These are phyloP conservation scores for Rhododendron kiyosumense DNA, from an alignment of 148 eudicot species.

Conservation along the genomic window DNA sequence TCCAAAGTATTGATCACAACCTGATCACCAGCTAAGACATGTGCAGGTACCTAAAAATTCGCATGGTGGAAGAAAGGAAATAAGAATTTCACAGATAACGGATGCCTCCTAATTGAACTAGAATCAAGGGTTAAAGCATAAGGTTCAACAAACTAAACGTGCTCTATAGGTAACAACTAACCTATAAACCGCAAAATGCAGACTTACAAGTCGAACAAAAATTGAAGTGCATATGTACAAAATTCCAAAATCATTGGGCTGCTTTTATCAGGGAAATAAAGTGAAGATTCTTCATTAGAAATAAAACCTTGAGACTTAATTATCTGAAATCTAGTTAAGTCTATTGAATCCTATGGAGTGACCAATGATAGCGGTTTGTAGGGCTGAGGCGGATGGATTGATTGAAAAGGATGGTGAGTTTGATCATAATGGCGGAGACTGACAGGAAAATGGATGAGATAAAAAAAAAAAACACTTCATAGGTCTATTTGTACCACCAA, in stretches of 20 bases:
- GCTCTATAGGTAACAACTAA: not conserved
- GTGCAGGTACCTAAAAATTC: constrained; percentile 61
- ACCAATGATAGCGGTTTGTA: not conserved
- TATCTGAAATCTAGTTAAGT: not conserved
- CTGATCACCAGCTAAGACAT: constrained; percentile 58
- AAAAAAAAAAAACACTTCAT: not conserved
- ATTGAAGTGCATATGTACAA: too few species aligned
- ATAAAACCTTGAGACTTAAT: not conserved
- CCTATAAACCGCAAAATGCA: not conserved
- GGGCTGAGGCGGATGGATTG: not conserved
- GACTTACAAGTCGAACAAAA: not conserved
- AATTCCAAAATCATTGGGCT: not conserved
- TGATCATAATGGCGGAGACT: not conserved
- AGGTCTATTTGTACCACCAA: not conserved
- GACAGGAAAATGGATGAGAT: not conserved
- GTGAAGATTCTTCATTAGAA: not conserved
- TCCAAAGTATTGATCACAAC: constrained; percentile 60
- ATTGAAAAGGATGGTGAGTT: not conserved
- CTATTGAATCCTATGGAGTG: not conserved
- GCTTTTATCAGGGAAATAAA: not conserved
- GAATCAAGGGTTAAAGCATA: not conserved
- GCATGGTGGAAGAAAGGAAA: not conserved
- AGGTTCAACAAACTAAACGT: not conserved
- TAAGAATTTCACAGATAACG: not conserved
- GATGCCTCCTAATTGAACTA: not conserved